Conservation (phyloP, 2,329 filamentous ascomycete species). For the Teratosphaeria destructans region DNA sequence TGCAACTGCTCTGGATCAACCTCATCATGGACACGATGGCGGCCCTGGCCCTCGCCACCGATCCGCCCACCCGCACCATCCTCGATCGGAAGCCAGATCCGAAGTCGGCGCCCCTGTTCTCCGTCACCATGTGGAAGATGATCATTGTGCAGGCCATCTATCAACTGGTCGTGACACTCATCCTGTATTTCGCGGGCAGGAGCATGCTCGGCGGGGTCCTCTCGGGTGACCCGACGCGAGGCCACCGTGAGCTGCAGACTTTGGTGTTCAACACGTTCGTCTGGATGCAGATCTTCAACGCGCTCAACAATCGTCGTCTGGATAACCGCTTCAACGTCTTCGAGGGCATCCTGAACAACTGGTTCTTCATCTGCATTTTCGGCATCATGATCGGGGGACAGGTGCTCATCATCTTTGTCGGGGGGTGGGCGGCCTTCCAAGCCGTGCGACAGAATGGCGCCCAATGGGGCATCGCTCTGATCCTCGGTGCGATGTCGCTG, state of each 20-base stretch:
- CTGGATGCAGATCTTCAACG: slow-evolving; percentile 99
- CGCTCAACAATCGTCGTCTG: slow-evolving; percentile 90
- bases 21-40: slow-evolving; percentile 96
- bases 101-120: slow-evolving; percentile 68
- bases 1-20: slow-evolving; percentile 92
- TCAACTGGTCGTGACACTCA: slow-evolving; percentile 67
- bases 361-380: slow-evolving; percentile 82
- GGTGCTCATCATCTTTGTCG: slow-evolving; percentile 79
- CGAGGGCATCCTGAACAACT: slow-evolving; percentile 74
- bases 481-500: slow-evolving; percentile 75
- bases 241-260: slow-evolving; percentile 51
- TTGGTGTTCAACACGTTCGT: slow-evolving; percentile 97
- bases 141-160: slow-evolving; percentile 87
- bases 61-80: slow-evolving; percentile 74
- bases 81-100: slow-evolving; percentile 69
- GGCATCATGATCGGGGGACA: slow-evolving; percentile 80
- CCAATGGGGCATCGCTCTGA: slow-evolving; percentile 81
- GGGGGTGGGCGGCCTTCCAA: slow-evolving; percentile 63
- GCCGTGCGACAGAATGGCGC: slow-evolving; percentile 58
- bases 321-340: slow-evolving; percentile 96
- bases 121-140: slow-evolving; percentile 98
- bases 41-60: slow-evolving; percentile 76
- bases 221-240: slow-evolving; percentile 27
- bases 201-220: slow-evolving; percentile 49
- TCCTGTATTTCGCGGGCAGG: slow-evolving; percentile 66